These are phyloP conservation scores for Cladobotryum protrusum DNA, from an alignment of 2,329 filamentous ascomycete species.

Conservation along the genomic window DNA sequence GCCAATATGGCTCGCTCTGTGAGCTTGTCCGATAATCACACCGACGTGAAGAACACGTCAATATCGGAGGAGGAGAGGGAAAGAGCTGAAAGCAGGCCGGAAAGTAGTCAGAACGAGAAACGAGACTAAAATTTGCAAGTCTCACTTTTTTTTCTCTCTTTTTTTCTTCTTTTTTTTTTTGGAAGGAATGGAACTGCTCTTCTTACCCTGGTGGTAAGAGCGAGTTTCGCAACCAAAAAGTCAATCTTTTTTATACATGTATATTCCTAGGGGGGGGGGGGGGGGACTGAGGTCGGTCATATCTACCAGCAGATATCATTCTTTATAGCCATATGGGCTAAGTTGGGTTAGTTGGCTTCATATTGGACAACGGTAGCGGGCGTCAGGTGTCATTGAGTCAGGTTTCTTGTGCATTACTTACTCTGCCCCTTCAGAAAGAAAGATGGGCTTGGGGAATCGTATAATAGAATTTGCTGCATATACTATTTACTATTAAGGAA, in stretches of 20 bases:
- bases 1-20: slow-evolving; percentile 31
- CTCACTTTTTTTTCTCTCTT: background rate
- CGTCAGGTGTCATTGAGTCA: too few species aligned
- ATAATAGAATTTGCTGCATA: too few species aligned
- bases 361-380: too few species aligned
- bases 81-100: background rate
- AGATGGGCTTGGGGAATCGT: too few species aligned
- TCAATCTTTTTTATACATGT: slow-evolving; percentile 1
- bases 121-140: background rate
- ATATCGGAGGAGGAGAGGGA: slow-evolving; percentile 3
- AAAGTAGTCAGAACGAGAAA: background rate
- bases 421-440: too few species aligned
- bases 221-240: too few species aligned
- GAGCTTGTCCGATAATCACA: slow-evolving; percentile 20
- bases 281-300: too few species aligned
- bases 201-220: background rate
- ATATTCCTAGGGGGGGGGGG: background rate
- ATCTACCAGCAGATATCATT: background rate
- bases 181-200: background rate
- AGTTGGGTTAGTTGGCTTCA: too few species aligned
- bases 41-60: slow-evolving; percentile 16
- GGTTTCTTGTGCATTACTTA: too few species aligned
- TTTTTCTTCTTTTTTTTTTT: slow-evolving; percentile 6
- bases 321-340: too few species aligned
- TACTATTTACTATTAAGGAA: too few species aligned